Evolutionary conservation across 768 basidiomycete species (phyloP).

Genomic region (Strobilomyces dryophilus): DNA sequence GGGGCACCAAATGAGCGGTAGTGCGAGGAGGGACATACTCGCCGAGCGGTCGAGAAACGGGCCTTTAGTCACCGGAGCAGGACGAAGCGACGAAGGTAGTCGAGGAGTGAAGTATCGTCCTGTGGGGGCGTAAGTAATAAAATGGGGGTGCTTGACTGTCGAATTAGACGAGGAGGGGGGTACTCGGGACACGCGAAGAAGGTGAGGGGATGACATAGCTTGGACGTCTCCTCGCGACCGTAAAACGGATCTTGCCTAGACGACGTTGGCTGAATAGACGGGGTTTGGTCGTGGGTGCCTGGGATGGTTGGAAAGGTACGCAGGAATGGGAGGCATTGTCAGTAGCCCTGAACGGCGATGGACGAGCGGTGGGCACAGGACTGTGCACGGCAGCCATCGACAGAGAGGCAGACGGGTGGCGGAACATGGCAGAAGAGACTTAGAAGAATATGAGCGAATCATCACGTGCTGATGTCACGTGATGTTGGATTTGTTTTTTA

Average conservation of each 20-base stretch:
- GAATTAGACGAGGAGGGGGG: slow-evolving; percentile 46
- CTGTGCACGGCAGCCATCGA: slow-evolving; percentile 32
- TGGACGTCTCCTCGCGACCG: slow-evolving; percentile 71
- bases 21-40: slow-evolving; percentile 53
- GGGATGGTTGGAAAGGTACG: slow-evolving; percentile 17
- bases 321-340: background rate
- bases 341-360: slow-evolving; percentile 24
- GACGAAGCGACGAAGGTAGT: slow-evolving; percentile 42
- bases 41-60: slow-evolving; percentile 71
- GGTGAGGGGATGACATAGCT: slow-evolving; percentile 73
- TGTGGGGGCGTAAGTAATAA: slow-evolving; percentile 64
- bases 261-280: slow-evolving; percentile 27
- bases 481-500: no score
- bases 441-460: no score
- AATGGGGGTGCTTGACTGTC: slow-evolving; percentile 42
- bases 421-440: no score
- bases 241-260: slow-evolving; percentile 28
- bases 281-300: slow-evolving; percentile 24
- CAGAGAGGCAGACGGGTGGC: slow-evolving; percentile 12
- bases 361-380: slow-evolving; percentile 21
- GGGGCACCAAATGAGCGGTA: slow-evolving; percentile 71
- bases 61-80: slow-evolving; percentile 64
- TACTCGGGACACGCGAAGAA: slow-evolving; percentile 85
- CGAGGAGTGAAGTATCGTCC: slow-evolving; percentile 56
- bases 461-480: no score